phyloP scores from a whole-genome alignment of 2,329 filamentous ascomycete species.

The Metarhizium brunneum region DNA sequence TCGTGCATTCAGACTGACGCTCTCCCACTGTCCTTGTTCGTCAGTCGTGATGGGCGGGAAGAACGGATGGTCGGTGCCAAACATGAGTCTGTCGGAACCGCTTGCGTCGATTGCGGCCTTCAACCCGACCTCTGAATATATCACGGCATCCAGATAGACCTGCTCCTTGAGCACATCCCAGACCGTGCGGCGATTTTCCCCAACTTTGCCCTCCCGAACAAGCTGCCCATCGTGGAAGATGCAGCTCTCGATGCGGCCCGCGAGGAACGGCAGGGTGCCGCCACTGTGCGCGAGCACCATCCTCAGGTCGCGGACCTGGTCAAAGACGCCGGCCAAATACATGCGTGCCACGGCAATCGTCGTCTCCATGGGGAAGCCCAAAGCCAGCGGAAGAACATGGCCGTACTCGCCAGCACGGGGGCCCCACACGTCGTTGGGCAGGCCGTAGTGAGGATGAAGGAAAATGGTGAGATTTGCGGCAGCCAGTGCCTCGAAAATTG shows the following conservation, averaged over 20 bases:
- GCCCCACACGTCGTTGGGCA: conserved; percentile 73
- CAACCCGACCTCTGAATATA: conserved; percentile 68
- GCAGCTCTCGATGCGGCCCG: conserved; percentile 81
- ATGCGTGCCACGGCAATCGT: conserved; percentile 84
- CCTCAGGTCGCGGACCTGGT: conserved; percentile 57
- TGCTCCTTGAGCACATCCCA: conserved; percentile 58
- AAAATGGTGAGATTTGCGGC: conserved; percentile 61
- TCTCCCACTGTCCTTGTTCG: conserved; percentile 59
- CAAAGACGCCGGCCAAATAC: conserved; percentile 80
- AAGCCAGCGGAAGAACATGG: conserved; percentile 74
- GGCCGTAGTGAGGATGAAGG: conserved; percentile 85
- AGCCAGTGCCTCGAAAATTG: conserved; percentile 62
- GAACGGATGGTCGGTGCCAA: conserved; percentile 78
- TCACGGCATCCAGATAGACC: conserved; percentile 79
- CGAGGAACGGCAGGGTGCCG: conserved; percentile 80
- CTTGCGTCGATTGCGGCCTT: conserved; percentile 60
- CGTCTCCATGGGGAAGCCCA: conserved; percentile 88
- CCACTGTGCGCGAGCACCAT: conserved; percentile 83
- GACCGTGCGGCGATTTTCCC: conserved; percentile 36
- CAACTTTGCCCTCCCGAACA: conserved; percentile 49
- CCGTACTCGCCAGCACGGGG: conserved; percentile 65
- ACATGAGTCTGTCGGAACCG: conserved; percentile 63
- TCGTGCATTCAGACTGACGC: conserved; percentile 44
- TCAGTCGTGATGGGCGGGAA: conserved; percentile 64
- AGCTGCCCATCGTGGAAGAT: conserved; percentile 74